Evolutionary conservation across 179 eudicot genomes (phyloP), one percentile per base, ranked within the genome.

Genomic region (Pouteria campechiana): DNA sequence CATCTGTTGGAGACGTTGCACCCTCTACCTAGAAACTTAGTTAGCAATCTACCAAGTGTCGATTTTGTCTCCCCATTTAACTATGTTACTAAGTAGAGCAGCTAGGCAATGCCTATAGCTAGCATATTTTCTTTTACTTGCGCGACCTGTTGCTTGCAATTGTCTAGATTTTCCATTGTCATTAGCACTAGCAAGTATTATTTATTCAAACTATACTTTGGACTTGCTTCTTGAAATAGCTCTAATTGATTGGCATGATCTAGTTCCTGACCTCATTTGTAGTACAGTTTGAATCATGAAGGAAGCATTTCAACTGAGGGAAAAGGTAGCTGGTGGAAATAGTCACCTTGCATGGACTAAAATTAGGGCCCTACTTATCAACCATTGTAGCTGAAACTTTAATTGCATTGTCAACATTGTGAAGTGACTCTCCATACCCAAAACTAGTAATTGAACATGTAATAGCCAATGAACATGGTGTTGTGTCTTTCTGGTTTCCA

Each of bases 171-270:
- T 67, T 51, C 7, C 79, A 95, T 95, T 81, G 89, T 89, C 97
- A 58, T 89, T 89, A 25, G 85, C 68, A 48, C 97, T 95, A 0
- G 87, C 80, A 58, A 89, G 95, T 93, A 89, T 76, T 27, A 89
- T 95, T 53, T 89, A 89, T 53, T 89, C 97, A 57, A 89, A 89
- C 22, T 84, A 52, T 53, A 85, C 95, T 72, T 63, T 78, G 76
- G 69, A 89, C 0, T 85, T 81, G 22, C 38, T 78, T 45, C 61
- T 85, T 46, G 70, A 78, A 81, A 52, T 85, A 89, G 81, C 81
- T 89, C 37, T 93, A 79, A 45, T 89, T 89, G 42, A 89, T 74
- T 35, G 97, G 97, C 97, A 89, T 89, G 60, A 89, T 78, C 97
- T 95, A 89, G 62, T 76, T 76, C 56, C 97, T 70, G 59, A 81